phyloP scores from a whole-genome alignment of 345 rosid species.

The Alliaria petiolata region DNA sequence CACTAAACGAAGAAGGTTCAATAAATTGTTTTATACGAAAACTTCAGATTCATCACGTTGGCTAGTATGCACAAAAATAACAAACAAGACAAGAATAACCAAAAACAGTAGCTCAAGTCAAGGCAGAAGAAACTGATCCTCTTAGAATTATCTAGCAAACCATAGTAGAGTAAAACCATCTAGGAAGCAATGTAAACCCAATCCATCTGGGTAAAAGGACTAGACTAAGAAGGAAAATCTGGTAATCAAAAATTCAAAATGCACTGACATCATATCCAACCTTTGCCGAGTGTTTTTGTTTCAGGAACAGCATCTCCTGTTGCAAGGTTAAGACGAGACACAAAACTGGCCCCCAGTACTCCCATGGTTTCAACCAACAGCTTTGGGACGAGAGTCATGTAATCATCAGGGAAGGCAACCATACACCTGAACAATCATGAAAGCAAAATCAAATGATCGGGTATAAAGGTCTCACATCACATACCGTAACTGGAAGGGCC shows the following conservation, averaged over 20 bases:
- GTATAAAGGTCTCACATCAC: background rate
- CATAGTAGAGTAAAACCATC: too few species aligned
- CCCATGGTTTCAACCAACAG: constrained; percentile 82
- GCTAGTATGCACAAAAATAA: background rate
- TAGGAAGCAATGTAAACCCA: background rate
- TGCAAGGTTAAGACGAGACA: constrained; percentile 81
- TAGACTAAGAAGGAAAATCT: background rate
- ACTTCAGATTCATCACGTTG: background rate
- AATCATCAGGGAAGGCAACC: constrained; percentile 95
- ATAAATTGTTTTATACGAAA: background rate
- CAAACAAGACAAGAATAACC: background rate
- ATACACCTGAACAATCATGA: constrained; percentile 59
- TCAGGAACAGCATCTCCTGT: constrained; percentile 93
- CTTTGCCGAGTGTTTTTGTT: constrained; percentile 87
- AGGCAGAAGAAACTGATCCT: constrained; percentile 1
- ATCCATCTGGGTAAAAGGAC: constrained; percentile 4
- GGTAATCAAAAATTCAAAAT: background rate
- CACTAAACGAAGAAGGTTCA: background rate
- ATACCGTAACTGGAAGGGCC: background rate
- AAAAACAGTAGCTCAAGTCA: background rate
- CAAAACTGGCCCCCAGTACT: constrained; percentile 62
- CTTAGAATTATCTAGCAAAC: background rate
- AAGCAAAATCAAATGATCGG: constrained; percentile 5
- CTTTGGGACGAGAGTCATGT: constrained; percentile 73
- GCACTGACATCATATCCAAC: constrained; percentile 33